Conservation (phyloP, 2,329 filamentous ascomycete genomes). For the Arthrobotrys pseudoclavata region DNA sequence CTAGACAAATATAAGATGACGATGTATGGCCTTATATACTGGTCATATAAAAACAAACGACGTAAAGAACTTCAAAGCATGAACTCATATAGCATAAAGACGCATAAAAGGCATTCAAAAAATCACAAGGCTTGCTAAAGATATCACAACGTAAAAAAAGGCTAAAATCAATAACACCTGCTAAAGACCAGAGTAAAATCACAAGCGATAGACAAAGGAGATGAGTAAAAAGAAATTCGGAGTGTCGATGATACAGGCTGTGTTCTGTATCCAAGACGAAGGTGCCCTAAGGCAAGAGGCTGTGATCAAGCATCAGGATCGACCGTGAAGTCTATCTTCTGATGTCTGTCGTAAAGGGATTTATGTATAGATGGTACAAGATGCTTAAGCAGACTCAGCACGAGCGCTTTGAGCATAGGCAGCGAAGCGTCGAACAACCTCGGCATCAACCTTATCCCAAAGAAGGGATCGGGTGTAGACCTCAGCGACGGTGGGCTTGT, state of each 20-base stretch:
- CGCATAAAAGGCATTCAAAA: constrained; percentile 36
- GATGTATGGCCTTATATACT: constrained; percentile 54
- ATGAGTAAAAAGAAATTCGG: constrained; percentile 33
- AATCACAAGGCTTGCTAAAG: constrained; percentile 59
- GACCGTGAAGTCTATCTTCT: constrained; percentile 19
- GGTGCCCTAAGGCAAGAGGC: constrained; percentile 23
- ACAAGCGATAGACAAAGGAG: constrained; percentile 31
- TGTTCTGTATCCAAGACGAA: constrained; percentile 51
- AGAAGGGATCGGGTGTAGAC: constrained; percentile 93
- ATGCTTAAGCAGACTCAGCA: constrained; percentile 49
- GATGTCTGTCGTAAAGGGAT: constrained; percentile 56
- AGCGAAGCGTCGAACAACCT: constrained; percentile 92
- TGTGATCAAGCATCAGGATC: constrained; percentile 36
- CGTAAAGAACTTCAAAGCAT: constrained; percentile 43
- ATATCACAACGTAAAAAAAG: constrained; percentile 40
- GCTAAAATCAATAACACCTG: constrained; percentile 48
- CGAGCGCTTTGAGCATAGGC: constrained; percentile 62
- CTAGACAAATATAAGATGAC: constrained; percentile 35
- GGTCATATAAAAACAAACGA: constrained; percentile 44
- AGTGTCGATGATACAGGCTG: constrained; percentile 58
- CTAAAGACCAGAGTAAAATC: constrained; percentile 24
- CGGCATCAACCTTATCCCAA: constrained; percentile 92
- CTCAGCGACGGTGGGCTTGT: constrained; percentile 82
- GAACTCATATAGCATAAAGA: constrained; percentile 41
- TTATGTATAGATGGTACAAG: constrained; percentile 33